Conservation (phyloP, 441 rosid genomes). For the Pelargonium australe region DNA sequence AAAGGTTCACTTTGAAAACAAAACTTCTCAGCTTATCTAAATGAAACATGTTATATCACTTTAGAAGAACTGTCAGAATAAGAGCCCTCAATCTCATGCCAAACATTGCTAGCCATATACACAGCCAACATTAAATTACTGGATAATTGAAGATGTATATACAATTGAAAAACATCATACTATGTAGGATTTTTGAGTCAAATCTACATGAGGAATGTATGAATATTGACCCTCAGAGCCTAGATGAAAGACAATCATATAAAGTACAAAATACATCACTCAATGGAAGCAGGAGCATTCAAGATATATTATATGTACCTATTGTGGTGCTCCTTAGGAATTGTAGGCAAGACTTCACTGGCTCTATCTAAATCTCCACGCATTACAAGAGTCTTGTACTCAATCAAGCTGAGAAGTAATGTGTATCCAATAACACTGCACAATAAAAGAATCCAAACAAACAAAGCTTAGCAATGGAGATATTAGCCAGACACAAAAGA, state of each 20-base stretch:
- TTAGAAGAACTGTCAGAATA: not conserved
- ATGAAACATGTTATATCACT: constrained; percentile 3
- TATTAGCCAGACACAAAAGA: not conserved
- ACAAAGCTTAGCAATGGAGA: constrained; percentile 12
- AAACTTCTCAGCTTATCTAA: constrained; percentile 11
- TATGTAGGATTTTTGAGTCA: not conserved
- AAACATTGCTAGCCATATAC: constrained; percentile 1
- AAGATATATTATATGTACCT: constrained; percentile 42
- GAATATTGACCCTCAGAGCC: not conserved
- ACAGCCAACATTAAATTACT: not conserved
- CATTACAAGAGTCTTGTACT: constrained; percentile 99
- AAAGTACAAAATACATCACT: not conserved
- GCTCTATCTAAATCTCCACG: constrained; percentile 96
- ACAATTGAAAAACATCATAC: not conserved
- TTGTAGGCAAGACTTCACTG: constrained; percentile 75
- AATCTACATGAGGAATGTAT: not conserved
- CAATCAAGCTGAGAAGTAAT: constrained; percentile 92
- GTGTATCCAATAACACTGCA: constrained; percentile 94
- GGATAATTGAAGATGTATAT: not conserved
- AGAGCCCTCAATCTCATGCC: constrained; percentile 8
- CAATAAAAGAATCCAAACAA: constrained; percentile 16
- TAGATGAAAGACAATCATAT: not conserved
- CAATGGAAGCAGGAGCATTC: not conserved
- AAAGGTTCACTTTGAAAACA: constrained; percentile 12
- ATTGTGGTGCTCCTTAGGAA: constrained; percentile 91